Conservation (phyloP, 2,329 filamentous ascomycete species). For the Penicillium freii region DNA sequence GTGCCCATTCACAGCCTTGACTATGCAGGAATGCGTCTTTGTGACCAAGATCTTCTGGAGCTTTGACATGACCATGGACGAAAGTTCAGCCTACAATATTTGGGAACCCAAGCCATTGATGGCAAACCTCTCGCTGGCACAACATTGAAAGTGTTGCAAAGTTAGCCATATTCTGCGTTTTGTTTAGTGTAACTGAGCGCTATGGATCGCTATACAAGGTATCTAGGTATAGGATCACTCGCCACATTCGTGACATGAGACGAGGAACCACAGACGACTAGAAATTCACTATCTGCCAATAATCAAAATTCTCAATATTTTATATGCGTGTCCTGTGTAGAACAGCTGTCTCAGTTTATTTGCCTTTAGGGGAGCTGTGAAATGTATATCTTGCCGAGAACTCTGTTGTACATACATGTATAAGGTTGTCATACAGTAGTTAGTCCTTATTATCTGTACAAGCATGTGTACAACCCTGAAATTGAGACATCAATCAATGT, state of each 20-base stretch:
- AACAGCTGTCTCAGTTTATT: not conserved
- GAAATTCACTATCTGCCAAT: not conserved
- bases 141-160: conserved; percentile 1
- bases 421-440: not conserved
- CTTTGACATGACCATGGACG: conserved; percentile 17
- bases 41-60: conserved; percentile 19
- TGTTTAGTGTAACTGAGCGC: not conserved
- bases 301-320: not conserved
- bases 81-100: conserved; percentile 11
- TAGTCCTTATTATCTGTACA: not conserved
- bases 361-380: not conserved
- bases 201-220: not conserved
- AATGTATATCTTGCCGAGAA: not conserved
- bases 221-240: not conserved
- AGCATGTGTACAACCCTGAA: not conserved
- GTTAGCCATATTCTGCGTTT: not conserved
- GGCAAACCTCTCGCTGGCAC: conserved; percentile 13
- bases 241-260: not conserved
- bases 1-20: conserved; percentile 22
- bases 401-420: not conserved
- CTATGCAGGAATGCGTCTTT: conserved; percentile 35
- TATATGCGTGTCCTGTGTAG: not conserved
- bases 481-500: conserved; percentile 1
- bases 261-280: not conserved
- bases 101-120: conserved; percentile 26